Percentiles rank a stretch among this genome's conserved stretches.
Evolutionary conservation across 202 grass and related monocot species (phyloP).

Genomic region (Cymbopogon flexuosus): DNA sequence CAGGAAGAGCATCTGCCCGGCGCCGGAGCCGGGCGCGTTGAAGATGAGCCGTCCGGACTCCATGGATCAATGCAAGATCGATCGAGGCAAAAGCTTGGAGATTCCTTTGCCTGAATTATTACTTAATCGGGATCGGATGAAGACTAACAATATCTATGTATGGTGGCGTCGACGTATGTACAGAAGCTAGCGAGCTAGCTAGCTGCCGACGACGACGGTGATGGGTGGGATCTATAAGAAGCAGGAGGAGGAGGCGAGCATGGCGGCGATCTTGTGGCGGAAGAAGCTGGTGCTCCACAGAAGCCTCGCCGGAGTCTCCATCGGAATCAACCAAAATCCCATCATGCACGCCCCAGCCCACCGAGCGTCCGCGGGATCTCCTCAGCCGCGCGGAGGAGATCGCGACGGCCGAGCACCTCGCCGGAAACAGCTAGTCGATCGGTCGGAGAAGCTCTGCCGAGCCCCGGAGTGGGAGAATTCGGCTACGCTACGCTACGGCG

Average conservation of each 20-base stretch:
- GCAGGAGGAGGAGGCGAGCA: slow-evolving; percentile 61
- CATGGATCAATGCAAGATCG: slow-evolving; percentile 33
- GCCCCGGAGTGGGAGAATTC: slow-evolving; percentile 30
- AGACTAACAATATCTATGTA: background rate
- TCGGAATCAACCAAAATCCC: slow-evolving; percentile 72
- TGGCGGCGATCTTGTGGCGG: slow-evolving; percentile 83
- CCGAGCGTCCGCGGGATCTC: slow-evolving; percentile 33
- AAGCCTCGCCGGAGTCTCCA: slow-evolving; percentile 83
- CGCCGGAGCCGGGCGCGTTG: slow-evolving; percentile 48
- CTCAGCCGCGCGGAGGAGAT: slow-evolving; percentile 37
- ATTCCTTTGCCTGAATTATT: background rate
- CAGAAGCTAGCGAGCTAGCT: slow-evolving; percentile 19
- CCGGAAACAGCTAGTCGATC: background rate
- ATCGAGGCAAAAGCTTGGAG: background rate
- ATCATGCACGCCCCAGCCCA: slow-evolving; percentile 51
- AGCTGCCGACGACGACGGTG: slow-evolving; percentile 24
- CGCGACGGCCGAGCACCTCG: background rate
- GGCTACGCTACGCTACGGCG: slow-evolving; percentile 19
- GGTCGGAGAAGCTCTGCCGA: slow-evolving; percentile 27
- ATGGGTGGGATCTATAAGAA: slow-evolving; percentile 30
- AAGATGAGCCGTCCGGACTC: slow-evolving; percentile 82
- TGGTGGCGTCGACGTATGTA: slow-evolving; percentile 39
- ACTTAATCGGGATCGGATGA: background rate
- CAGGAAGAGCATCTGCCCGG: slow-evolving; percentile 69
- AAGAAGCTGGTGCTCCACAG: slow-evolving; percentile 99